Conservation (phyloP, 1,284 basidiomycete genomes). For the Tremellales sp. region DNA sequence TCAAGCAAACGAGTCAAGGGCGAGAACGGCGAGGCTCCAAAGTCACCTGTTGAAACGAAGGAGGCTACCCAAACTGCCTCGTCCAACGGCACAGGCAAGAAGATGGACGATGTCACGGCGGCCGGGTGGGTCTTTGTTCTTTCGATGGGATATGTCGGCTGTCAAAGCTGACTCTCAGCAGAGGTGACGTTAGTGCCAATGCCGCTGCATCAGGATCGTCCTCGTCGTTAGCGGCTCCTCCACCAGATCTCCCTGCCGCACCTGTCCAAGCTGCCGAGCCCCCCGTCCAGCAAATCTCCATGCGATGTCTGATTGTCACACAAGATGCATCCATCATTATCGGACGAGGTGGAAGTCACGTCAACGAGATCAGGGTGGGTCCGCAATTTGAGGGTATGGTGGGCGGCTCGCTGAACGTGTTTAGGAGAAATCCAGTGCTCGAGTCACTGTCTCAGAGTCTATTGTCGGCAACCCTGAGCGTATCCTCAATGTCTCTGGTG, state of each 20-base stretch:
- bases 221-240: constrained; percentile 21
- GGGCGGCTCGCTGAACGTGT: too few species aligned
- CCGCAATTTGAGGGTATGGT: neutral
- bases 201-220: too few species aligned
- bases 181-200: constrained; percentile 14
- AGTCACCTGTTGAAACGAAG: neutral
- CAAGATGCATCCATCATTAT: constrained; percentile 99
- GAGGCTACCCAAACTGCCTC: neutral
- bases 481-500: constrained; percentile 93
- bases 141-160: neutral
- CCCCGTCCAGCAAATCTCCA: constrained; percentile 62
- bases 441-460: constrained; percentile 92
- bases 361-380: constrained; percentile 83
- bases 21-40: neutral
- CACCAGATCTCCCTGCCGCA: constrained; percentile 28
- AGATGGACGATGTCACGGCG: constrained; percentile 40
- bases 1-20: neutral
- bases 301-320: constrained; percentile 95
- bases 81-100: constrained; percentile 5
- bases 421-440: constrained; percentile 85
- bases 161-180: neutral
- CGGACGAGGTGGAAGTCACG: constrained; percentile 90
- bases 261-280: constrained; percentile 38
- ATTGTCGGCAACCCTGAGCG: constrained; percentile 97
- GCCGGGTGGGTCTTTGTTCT: constrained; percentile 29